These are phyloP conservation scores for Aspergillus tamarii DNA, from an alignment of 2,329 filamentous ascomycete species.

Conservation along the genomic window DNA sequence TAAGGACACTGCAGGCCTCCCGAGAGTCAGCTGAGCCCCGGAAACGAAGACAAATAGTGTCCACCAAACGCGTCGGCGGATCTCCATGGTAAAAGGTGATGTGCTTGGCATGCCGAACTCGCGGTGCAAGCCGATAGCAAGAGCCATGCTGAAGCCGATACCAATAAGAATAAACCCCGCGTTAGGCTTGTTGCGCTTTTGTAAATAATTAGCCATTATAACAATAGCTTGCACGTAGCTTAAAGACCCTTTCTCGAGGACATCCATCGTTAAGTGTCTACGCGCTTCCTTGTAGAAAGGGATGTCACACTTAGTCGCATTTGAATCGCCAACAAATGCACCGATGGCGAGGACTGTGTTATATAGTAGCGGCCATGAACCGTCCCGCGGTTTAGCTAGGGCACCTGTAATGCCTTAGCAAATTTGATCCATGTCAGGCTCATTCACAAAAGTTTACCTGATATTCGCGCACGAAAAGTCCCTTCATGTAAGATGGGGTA, in stretches of 20 bases:
- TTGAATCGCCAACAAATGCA: slow-evolving; percentile 23
- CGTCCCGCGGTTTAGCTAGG: slow-evolving; percentile 22
- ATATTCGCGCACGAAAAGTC: slow-evolving; percentile 23
- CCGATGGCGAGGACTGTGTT: slow-evolving; percentile 24
- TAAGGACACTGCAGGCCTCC: slow-evolving; percentile 23
- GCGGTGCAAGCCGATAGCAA: slow-evolving; percentile 22
- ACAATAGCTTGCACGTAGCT: slow-evolving; percentile 25
- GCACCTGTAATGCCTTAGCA: slow-evolving; percentile 16
- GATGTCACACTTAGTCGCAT: slow-evolving; percentile 21
- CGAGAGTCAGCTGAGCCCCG: slow-evolving; percentile 21
- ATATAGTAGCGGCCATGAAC: slow-evolving; percentile 23
- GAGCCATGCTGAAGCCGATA: slow-evolving; percentile 26
- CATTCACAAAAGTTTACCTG: slow-evolving; percentile 9
- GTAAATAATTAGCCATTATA: slow-evolving; percentile 23
- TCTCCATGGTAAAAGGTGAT: slow-evolving; percentile 25
- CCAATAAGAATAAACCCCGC: slow-evolving; percentile 23
- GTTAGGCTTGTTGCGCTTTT: slow-evolving; percentile 27
- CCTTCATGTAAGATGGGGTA: slow-evolving; percentile 26
- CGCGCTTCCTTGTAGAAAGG: slow-evolving; percentile 24
- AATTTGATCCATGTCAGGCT: neutral
- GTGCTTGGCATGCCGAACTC: slow-evolving; percentile 28
- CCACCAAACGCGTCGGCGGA: slow-evolving; percentile 26
- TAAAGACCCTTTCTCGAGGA: slow-evolving; percentile 24
- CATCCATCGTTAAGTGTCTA: slow-evolving; percentile 23
- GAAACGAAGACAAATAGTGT: slow-evolving; percentile 27